Evolutionary conservation across 2,329 filamentous ascomycete species (phyloP).

Genomic region (Clarireedia monteithiana): DNA sequence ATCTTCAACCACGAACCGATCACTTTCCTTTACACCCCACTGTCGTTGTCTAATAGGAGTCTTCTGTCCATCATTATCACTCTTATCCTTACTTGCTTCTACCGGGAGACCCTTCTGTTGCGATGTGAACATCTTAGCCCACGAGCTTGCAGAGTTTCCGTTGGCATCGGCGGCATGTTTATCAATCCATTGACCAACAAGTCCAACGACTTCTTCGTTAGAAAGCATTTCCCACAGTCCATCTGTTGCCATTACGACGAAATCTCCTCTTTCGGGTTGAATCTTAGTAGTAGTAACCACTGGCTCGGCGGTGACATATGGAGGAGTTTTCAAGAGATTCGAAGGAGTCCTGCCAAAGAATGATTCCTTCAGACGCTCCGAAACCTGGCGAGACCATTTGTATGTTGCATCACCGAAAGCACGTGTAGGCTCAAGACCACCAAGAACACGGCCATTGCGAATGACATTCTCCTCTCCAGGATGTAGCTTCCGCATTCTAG

Average conservation of each 20-base stretch:
- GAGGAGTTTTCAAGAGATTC: slow-evolving; percentile 75
- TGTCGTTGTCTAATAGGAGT: slow-evolving; percentile 84
- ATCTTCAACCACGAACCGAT: slow-evolving; percentile 88
- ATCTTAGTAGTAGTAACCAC: slow-evolving; percentile 90
- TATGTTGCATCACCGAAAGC: slow-evolving; percentile 96
- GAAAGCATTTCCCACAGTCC: slow-evolving; percentile 99
- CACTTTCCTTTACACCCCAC: slow-evolving; percentile 73
- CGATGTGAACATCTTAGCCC: slow-evolving; percentile 57
- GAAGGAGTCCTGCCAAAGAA: slow-evolving; percentile 84
- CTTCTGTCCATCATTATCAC: slow-evolving; percentile 61
- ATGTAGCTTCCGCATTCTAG: slow-evolving; percentile 75
- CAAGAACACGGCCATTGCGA: slow-evolving; percentile 81
- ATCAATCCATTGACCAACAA: slow-evolving; percentile 96
- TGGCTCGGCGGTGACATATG: slow-evolving; percentile 95
- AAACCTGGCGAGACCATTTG: slow-evolving; percentile 87
- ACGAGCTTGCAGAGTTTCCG: slow-evolving; percentile 44
- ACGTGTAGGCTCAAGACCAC: slow-evolving; percentile 83
- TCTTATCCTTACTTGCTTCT: slow-evolving; percentile 49
- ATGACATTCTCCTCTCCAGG: slow-evolving; percentile 85
- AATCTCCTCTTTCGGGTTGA: slow-evolving; percentile 82
- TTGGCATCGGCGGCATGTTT: slow-evolving; percentile 43
- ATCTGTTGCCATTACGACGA: slow-evolving; percentile 92
- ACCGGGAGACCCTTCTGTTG: slow-evolving; percentile 60
- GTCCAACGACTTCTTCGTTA: slow-evolving; percentile 93
- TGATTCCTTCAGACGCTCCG: slow-evolving; percentile 69